phyloP scores from a whole-genome alignment of 2,329 filamentous ascomycete species.

The Cladosporium sp. region DNA sequence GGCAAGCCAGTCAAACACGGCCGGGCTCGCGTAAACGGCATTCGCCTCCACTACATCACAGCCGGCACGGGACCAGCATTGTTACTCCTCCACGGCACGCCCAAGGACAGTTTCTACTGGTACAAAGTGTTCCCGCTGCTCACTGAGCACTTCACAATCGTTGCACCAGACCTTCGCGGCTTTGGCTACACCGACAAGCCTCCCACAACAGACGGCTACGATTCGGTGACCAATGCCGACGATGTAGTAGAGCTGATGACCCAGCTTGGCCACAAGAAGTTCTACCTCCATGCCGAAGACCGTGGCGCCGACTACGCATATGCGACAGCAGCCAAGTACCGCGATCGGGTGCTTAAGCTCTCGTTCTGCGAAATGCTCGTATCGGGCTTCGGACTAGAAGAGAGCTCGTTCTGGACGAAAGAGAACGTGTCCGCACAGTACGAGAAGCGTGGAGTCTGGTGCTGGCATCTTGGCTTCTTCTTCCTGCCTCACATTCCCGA shows the following conservation, averaged over 20 bases:
- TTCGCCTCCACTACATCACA: constrained; percentile 33
- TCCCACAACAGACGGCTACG: constrained; percentile 35
- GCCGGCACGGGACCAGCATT: constrained; percentile 27
- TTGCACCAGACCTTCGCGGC: constrained; percentile 35
- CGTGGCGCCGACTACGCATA: constrained; percentile 35
- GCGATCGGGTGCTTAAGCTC: constrained; percentile 29
- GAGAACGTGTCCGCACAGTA: constrained; percentile 31
- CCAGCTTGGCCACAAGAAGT: constrained; percentile 31
- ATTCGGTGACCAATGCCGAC: constrained; percentile 33
- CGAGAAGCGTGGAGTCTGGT: constrained; percentile 33
- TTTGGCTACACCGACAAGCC: constrained; percentile 40
- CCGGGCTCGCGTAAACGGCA: constrained; percentile 30
- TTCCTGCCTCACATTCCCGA: constrained; percentile 36
- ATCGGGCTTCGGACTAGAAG: constrained; percentile 30
- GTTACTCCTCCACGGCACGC: constrained; percentile 30
- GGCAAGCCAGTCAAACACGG: constrained; percentile 27
- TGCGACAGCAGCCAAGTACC: constrained; percentile 30
- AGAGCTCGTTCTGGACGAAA: constrained; percentile 29
- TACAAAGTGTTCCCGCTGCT: constrained; percentile 34
- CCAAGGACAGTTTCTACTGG: constrained; percentile 35
- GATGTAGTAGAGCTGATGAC: constrained; percentile 35
- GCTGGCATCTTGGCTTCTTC: constrained; percentile 34
- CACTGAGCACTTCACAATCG: constrained; percentile 33
- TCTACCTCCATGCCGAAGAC: constrained; percentile 34
- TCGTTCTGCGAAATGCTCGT: constrained; percentile 34